Base-by-base conservation (phyloP, 208 protist genomes). In the Trypanosoma avium region DNA sequence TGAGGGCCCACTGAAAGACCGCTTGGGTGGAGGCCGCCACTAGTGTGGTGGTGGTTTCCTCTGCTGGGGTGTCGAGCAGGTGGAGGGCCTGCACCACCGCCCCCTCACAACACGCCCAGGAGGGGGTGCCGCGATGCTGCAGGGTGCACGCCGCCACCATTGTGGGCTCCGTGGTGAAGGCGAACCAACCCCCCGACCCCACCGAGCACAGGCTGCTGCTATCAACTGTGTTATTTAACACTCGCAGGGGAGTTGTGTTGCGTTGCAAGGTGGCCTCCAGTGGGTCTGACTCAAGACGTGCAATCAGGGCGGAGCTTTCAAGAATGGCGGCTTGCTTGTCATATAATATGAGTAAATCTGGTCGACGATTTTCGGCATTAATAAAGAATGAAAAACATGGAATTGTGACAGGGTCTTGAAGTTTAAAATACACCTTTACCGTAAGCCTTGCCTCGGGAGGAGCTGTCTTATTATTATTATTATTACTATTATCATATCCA, bases 361-460 rank as follows among this genome's bases (percentile, higher is more conserved):
- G 86, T 45, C 76, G 73, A 42, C 60, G 53, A 24, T 74, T 81
- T 4, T 72, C 48, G 10, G 81, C 62, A 71, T 93, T 92, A 62
- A 96, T 93, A 62, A 93, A 96, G 70, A 92, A 92, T 50, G 77
- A 62, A 42, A 96, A 91, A 62, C 70, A 68, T 40, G 71, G 61
- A 48, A 96, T 79, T 35, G 75, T 79, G 4, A 89, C 79, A n/a
- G 70, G 57, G 59, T 92, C 81, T 10, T 52, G 49, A n/a, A 96
- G 79, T 36, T 75, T 71, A 65, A 96, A 92, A 76, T 92, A 91
- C 26, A 83, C 57, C 59, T 77, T 77, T 38, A 93, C 75, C 10
- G 74, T 84, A 9, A 95, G 72, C 3, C 38, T 24, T n/a, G 67
- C 43, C 6, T 48, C 45, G 8, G 22, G 36, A 21, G 22, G 7